These are phyloP conservation scores for Hypoxylon sp. DNA, from an alignment of 2,329 filamentous ascomycete genomes.

Conservation along the genomic window DNA sequence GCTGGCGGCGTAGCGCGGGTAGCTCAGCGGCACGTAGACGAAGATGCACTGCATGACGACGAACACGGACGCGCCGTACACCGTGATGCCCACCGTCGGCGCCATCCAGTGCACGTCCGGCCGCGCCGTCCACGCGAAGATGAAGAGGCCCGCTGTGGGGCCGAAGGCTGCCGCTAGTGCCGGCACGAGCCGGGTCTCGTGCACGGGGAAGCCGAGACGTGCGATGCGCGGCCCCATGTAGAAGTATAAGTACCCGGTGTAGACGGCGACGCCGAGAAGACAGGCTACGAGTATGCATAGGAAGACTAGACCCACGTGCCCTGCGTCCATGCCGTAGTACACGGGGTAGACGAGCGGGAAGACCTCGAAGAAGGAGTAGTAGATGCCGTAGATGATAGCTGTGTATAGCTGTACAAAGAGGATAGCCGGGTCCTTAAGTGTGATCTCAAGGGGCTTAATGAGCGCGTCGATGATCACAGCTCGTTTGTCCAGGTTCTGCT, in stretches of 20 bases:
- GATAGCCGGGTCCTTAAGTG: slow-evolving; percentile 72
- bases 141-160: slow-evolving; percentile 71
- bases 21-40: slow-evolving; percentile 70
- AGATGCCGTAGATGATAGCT: slow-evolving; percentile 73
- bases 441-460: slow-evolving; percentile 73
- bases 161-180: slow-evolving; percentile 68
- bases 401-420: slow-evolving; percentile 74
- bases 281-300: slow-evolving; percentile 72
- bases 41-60: slow-evolving; percentile 73
- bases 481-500: slow-evolving; percentile 65
- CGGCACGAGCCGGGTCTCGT: slow-evolving; percentile 69
- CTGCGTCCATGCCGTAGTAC: slow-evolving; percentile 72
- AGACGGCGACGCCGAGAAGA: slow-evolving; percentile 65
- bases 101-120: slow-evolving; percentile 67
- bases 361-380: slow-evolving; percentile 76
- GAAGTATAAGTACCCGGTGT: slow-evolving; percentile 66
- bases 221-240: slow-evolving; percentile 66
- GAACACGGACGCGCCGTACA: slow-evolving; percentile 68
- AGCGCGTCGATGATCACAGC: slow-evolving; percentile 68
- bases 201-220: slow-evolving; percentile 64
- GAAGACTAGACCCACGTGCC: slow-evolving; percentile 72
- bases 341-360: slow-evolving; percentile 75
- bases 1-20: slow-evolving; percentile 70
- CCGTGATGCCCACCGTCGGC: slow-evolving; percentile 69
- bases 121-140: slow-evolving; percentile 72